Evolutionary conservation across 352 stramenopile genomes (phyloP).

Genomic region (Achlya hypogyna): DNA sequence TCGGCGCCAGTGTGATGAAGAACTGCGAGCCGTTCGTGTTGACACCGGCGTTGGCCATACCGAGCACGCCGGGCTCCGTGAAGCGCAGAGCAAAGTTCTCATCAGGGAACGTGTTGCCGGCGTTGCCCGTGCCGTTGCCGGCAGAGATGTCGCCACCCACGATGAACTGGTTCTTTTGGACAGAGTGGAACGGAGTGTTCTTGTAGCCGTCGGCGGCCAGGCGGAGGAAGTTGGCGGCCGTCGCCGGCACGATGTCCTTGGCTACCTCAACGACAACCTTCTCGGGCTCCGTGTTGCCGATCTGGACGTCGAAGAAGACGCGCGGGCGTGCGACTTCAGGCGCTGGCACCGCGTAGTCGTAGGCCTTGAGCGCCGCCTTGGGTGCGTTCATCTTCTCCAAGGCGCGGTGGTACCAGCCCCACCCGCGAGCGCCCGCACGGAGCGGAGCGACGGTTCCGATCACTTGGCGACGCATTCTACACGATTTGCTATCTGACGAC

Average conservation of each 20-base stretch:
- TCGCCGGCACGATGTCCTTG: slow-evolving; percentile 73
- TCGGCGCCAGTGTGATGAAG: slow-evolving; percentile 92
- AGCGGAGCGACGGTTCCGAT: slow-evolving; percentile 9
- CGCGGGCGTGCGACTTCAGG: slow-evolving; percentile 46
- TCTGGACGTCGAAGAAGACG: slow-evolving; percentile 76
- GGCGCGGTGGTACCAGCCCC: slow-evolving; percentile 77
- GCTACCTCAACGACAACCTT: slow-evolving; percentile 75
- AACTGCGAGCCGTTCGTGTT: slow-evolving; percentile 99
- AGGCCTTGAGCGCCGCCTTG: slow-evolving; percentile 30
- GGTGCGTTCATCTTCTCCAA: slow-evolving; percentile 78
- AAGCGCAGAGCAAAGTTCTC: slow-evolving; percentile 85
- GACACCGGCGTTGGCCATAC: slow-evolving; percentile 97
- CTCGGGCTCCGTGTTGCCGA: slow-evolving; percentile 61
- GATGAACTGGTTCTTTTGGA: slow-evolving; percentile 74
- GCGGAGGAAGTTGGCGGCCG: slow-evolving; percentile 63
- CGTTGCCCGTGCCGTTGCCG: slow-evolving; percentile 60
- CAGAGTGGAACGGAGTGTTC: slow-evolving; percentile 75
- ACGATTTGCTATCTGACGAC: slow-evolving; percentile 8
- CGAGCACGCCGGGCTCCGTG: slow-evolving; percentile 68
- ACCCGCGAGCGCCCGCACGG: slow-evolving; percentile 56
- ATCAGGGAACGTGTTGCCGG: slow-evolving; percentile 67
- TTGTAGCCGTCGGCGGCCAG: slow-evolving; percentile 71
- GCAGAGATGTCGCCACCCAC: slow-evolving; percentile 63
- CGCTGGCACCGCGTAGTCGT: slow-evolving; percentile 55
- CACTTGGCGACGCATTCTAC: slow-evolving; percentile 18